A percentile compares a stretch with the other conserved stretches of the same genome.
These are phyloP conservation scores for Wilcoxina mikolae DNA, from an alignment of 495 filamentous ascomycete genomes.

Conservation along the genomic window DNA sequence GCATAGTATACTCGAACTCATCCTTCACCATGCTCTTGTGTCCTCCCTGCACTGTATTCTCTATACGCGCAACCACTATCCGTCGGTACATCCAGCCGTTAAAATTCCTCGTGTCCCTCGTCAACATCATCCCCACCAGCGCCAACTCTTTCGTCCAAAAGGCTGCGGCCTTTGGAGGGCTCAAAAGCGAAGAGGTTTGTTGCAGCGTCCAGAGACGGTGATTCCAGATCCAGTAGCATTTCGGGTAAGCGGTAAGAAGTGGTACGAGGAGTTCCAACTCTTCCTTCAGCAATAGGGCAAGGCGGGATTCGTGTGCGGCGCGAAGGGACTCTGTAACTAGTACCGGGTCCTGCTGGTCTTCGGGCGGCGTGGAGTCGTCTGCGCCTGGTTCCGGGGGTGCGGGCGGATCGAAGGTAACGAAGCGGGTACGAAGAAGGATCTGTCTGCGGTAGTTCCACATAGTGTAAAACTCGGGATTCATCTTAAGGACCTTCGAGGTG, in stretches of 20 bases:
- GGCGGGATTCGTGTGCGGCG: slow-evolving; percentile 1
- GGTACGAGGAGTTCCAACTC: slow-evolving; percentile 73
- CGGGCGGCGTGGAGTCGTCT: slow-evolving; percentile 22
- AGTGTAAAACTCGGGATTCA: slow-evolving; percentile 96
- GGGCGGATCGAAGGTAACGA: slow-evolving; percentile 29
- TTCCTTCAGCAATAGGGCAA: slow-evolving; percentile 32
- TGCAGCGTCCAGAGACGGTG: slow-evolving; percentile 79
- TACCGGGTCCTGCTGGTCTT: slow-evolving; percentile 4
- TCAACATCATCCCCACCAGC: slow-evolving; percentile 72
- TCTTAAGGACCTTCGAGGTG: slow-evolving; percentile 62
- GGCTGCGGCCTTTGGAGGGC: slow-evolving; percentile 36
- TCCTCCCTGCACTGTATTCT: slow-evolving; percentile 39
- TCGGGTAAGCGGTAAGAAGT: slow-evolving; percentile 69
- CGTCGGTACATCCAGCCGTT: slow-evolving; percentile 92
- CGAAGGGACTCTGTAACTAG: slow-evolving; percentile 20
- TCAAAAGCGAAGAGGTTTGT: slow-evolving; percentile 49
- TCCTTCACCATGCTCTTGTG: slow-evolving; percentile 48
- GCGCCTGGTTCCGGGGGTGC: slow-evolving; percentile 32
- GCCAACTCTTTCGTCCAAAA: slow-evolving; percentile 75
- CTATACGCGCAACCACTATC: slow-evolving; percentile 52
- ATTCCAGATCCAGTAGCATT: slow-evolving; percentile 99
- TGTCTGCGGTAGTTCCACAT: slow-evolving; percentile 88
- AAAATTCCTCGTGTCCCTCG: slow-evolving; percentile 78
- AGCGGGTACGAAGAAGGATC: slow-evolving; percentile 33
- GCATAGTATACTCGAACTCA: slow-evolving; percentile 80